Percentiles rank a stretch among this genome's conserved stretches.
Conservation (phyloP, 441 rosid genomes). For the Brassica hybrid region DNA sequence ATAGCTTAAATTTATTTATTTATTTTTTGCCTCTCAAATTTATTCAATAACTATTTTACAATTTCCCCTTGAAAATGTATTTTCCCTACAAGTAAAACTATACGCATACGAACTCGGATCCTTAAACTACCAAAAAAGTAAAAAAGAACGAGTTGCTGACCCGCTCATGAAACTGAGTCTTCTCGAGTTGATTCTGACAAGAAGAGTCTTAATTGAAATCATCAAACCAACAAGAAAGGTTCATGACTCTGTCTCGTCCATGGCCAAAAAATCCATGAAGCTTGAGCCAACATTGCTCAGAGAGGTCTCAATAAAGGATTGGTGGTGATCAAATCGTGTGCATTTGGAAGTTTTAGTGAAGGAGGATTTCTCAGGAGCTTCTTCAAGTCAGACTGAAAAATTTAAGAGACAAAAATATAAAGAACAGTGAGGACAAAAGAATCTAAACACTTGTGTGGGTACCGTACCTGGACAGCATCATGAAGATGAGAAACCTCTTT, state of each 20-base stretch:
- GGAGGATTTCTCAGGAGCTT: slow-evolving; percentile 92
- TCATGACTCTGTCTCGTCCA: slow-evolving; percentile 19
- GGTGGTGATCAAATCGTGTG: slow-evolving; percentile 52
- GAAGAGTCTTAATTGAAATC: background rate
- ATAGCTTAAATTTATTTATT: background rate
- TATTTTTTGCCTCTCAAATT: background rate
- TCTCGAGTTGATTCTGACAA: slow-evolving; percentile 4
- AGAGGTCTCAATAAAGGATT: slow-evolving; percentile 79
- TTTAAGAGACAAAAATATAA: background rate
- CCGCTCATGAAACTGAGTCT: slow-evolving; percentile 5
- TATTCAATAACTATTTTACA: background rate
- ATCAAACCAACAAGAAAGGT: slow-evolving; percentile 29
- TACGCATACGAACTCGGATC: background rate
- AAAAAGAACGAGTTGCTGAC: background rate
- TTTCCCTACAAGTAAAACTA: background rate
- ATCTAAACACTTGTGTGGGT: slow-evolving; percentile 24
- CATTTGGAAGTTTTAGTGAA: slow-evolving; percentile 63
- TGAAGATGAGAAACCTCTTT: slow-evolving; percentile 92
- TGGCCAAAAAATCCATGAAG: slow-evolving; percentile 51
- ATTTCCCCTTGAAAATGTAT: background rate
- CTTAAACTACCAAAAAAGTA: background rate
- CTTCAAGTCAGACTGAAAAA: slow-evolving; percentile 79
- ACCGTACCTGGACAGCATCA: slow-evolving; percentile 76
- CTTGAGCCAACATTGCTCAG: slow-evolving; percentile 49
- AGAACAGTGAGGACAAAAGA: background rate